Percentiles rank a stretch among this genome's conserved stretches.
These are phyloP conservation scores for Arthrobotrys sphaeroides DNA, from an alignment of 2,329 filamentous ascomycete species.

Conservation along the genomic window DNA sequence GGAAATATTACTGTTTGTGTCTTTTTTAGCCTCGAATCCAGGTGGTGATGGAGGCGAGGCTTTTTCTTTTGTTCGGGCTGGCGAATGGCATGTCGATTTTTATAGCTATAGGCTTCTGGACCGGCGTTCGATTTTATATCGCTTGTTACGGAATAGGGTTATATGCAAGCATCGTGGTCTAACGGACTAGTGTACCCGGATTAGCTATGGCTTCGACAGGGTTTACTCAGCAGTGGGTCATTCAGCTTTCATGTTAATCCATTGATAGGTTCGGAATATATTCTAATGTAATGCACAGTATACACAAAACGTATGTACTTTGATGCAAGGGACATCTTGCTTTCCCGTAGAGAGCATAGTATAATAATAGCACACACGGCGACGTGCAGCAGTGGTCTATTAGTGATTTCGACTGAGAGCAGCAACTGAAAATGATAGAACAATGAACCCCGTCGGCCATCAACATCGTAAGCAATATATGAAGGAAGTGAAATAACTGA, in stretches of 20 bases:
- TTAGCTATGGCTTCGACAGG: constrained; percentile 13
- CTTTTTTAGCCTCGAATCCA: too few relatives aligned
- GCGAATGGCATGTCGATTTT: background rate
- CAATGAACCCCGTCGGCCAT: constrained; percentile 18
- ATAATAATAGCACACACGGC: constrained; percentile 5
- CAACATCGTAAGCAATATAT: background rate
- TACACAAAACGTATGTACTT: background rate
- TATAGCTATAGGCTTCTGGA: background rate
- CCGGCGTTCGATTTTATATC: background rate
- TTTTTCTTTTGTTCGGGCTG: background rate
- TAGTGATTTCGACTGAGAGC: constrained; percentile 12
- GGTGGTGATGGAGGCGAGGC: too few relatives aligned
- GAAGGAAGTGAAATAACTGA: constrained; percentile 9
- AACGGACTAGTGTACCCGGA: constrained; percentile 2
- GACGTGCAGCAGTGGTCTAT: constrained; percentile 46
- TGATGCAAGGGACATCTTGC: background rate
- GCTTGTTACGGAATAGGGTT: background rate
- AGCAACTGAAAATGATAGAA: background rate
- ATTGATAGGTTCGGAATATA: constrained; percentile 14
- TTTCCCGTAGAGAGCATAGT: background rate
- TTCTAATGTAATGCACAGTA: constrained; percentile 15
- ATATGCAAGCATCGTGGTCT: background rate
- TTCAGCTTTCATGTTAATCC: background rate
- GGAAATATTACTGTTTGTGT: too few relatives aligned
- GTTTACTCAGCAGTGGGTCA: background rate